Percentiles rank a stretch among this genome's conserved stretches.
phyloP scores from a whole-genome alignment of 352 stramenopile genomes.

The Globisporangium alternatum region DNA sequence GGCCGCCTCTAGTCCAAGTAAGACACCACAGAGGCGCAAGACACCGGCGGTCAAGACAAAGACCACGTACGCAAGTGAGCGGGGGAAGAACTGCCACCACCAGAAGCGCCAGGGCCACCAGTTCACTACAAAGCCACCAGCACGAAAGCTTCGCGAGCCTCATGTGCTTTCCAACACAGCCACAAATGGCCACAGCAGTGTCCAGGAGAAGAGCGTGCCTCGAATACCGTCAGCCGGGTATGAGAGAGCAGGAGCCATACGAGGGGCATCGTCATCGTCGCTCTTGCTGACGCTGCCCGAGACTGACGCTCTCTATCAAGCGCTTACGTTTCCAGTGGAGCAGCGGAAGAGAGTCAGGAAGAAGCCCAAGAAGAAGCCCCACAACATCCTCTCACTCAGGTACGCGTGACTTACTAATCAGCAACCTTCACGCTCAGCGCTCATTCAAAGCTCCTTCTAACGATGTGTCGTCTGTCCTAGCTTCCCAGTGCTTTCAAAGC shows the following conservation, averaged over 20 bases:
- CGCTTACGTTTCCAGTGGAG: background rate
- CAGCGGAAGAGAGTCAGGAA: conserved; percentile 8
- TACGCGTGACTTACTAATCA: conserved; percentile 3
- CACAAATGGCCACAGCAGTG: background rate
- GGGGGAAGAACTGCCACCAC: background rate
- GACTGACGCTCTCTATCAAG: conserved; percentile 4
- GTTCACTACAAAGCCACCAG: background rate
- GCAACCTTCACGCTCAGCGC: no score
- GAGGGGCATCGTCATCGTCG: background rate
- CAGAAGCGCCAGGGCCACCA: background rate
- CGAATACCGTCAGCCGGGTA: background rate
- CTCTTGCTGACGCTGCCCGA: background rate
- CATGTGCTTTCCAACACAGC: background rate
- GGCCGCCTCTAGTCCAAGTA: background rate
- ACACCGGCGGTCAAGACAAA: background rate
- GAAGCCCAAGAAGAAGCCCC: conserved; percentile 11
- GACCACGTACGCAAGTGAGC: background rate
- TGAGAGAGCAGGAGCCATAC: background rate
- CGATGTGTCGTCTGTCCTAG: background rate
- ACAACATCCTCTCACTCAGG: conserved; percentile 32
- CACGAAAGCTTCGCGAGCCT: background rate
- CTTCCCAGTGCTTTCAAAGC: conserved; percentile 20
- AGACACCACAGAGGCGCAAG: background rate
- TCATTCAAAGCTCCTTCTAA: background rate
- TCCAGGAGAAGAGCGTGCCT: background rate